These are phyloP conservation scores for Furcasterigmium sp. DNA, from an alignment of 2,329 filamentous ascomycete species.

Conservation along the genomic window DNA sequence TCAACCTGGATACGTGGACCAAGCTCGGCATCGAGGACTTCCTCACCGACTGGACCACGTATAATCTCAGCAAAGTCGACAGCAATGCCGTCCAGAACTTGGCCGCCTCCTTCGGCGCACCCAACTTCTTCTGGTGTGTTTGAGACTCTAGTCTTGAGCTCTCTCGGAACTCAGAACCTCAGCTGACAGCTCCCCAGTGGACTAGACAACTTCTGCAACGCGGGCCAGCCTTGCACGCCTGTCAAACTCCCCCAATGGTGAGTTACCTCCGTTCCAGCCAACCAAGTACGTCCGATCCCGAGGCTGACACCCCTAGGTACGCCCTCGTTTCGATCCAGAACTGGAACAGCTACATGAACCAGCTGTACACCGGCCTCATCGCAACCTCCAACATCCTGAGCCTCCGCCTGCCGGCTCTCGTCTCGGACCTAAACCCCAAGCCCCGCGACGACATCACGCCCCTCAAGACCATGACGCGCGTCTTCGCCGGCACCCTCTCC, in stretches of 20 bases:
- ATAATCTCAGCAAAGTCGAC: slow-evolving; percentile 1
- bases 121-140: slow-evolving; percentile 7
- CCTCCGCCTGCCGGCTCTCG: slow-evolving; percentile 8
- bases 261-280: not conserved
- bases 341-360: slow-evolving; percentile 11
- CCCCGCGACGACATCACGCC: slow-evolving; percentile 6
- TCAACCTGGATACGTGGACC: slow-evolving; percentile 1
- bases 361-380: slow-evolving; percentile 8
- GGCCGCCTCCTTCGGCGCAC: slow-evolving; percentile 1
- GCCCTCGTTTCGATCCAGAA: slow-evolving; percentile 6
- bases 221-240: slow-evolving; percentile 4
- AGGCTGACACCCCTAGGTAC: not conserved
- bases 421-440: slow-evolving; percentile 9
- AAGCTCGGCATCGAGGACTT: slow-evolving; percentile 2
- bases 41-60: not conserved
- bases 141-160: not conserved
- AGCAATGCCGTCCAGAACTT: slow-evolving; percentile 2
- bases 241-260: not conserved
- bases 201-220: slow-evolving; percentile 5
- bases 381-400: slow-evolving; percentile 10
- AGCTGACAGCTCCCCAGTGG: not conserved
- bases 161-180: no score
- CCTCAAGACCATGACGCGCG: slow-evolving; percentile 6
- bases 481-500: slow-evolving; percentile 6
- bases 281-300: no score